A percentile compares a stretch with the other conserved stretches of the same genome.
These are phyloP conservation scores for Pseudocercospora fijiensis DNA, from an alignment of 2,329 filamentous ascomycete genomes.

Conservation along the genomic window DNA sequence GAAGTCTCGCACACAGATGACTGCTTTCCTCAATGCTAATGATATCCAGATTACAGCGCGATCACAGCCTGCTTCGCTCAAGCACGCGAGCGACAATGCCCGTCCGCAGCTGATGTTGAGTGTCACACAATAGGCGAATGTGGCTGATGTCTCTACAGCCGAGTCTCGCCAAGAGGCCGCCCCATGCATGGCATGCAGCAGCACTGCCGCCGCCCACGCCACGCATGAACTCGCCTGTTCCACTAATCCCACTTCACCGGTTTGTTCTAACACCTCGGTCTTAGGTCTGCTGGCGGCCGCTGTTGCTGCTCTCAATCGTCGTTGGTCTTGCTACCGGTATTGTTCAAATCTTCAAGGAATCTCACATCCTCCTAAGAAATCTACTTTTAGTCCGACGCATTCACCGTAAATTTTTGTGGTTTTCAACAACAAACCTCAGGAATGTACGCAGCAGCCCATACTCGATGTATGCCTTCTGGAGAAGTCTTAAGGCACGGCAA, in stretches of 20 bases:
- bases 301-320: slow-evolving; percentile 2
- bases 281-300: not conserved
- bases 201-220: slow-evolving; percentile 4
- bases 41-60: not conserved
- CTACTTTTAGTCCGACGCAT: not conserved
- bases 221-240: not conserved
- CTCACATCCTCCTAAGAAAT: slow-evolving; percentile 3
- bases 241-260: not conserved
- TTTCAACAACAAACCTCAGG: not conserved
- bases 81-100: not conserved
- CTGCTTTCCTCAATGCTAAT: not conserved
- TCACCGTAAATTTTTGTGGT: not conserved
- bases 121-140: not conserved
- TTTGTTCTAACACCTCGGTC: not conserved
- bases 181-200: slow-evolving; percentile 11
- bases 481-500: not conserved
- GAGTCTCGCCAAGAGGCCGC: slow-evolving; percentile 6
- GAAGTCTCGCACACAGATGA: not conserved
- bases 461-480: slow-evolving; percentile 5
- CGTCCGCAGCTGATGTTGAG: slow-evolving; percentile 11
- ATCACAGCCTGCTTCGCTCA: not conserved
- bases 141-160: slow-evolving; percentile 6
- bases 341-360: slow-evolving; percentile 10
- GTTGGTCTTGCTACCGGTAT: not conserved
- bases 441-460: slow-evolving; percentile 5